These are phyloP conservation scores for Rhinocladiella similis DNA, from an alignment of 2,329 filamentous ascomycete species.

Conservation along the genomic window DNA sequence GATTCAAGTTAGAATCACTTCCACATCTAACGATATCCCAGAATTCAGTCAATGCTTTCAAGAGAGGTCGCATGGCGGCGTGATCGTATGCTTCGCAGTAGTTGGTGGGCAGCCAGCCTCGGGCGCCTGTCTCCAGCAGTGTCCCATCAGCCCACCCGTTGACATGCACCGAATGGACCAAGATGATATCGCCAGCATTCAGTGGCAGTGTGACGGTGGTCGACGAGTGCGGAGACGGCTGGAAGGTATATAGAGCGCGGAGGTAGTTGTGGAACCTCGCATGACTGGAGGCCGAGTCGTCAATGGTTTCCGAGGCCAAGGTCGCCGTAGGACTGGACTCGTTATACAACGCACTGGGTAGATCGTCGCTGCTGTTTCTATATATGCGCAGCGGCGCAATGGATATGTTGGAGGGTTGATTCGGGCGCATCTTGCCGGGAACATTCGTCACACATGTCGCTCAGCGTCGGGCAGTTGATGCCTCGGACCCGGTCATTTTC, in stretches of 20 bases:
- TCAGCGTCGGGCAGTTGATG: conserved; percentile 6
- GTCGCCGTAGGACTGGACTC: conserved; percentile 13
- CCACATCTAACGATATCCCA: conserved; percentile 87
- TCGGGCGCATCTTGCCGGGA: conserved; percentile 20
- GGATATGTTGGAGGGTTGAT: conserved; percentile 25
- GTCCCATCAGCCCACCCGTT: conserved; percentile 99
- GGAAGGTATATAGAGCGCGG: conserved; percentile 89
- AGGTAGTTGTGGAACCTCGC: conserved; percentile 91
- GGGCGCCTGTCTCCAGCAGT: conserved; percentile 76
- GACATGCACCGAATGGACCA: conserved; percentile 94
- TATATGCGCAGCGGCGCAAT: conserved; percentile 32
- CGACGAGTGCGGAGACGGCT: conserved; percentile 75
- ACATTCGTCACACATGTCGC: conserved; percentile 15
- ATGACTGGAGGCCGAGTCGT: conserved; percentile 48
- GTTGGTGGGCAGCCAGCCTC: conserved; percentile 96
- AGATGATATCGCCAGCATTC: conserved; percentile 84
- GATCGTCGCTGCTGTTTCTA: conserved; percentile 19
- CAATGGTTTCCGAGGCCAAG: conserved; percentile 37
- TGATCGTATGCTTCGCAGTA: conserved; percentile 96
- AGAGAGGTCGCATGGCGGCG: conserved; percentile 76
- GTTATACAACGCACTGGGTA: conserved; percentile 3
- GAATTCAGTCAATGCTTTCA: conserved; percentile 85
- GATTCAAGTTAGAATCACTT: conserved; percentile 70
- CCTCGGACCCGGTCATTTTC: not conserved
- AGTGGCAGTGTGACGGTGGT: conserved; percentile 86